Conservation (phyloP, 164 flowering plant species). For the Buxus sempervirens region DNA sequence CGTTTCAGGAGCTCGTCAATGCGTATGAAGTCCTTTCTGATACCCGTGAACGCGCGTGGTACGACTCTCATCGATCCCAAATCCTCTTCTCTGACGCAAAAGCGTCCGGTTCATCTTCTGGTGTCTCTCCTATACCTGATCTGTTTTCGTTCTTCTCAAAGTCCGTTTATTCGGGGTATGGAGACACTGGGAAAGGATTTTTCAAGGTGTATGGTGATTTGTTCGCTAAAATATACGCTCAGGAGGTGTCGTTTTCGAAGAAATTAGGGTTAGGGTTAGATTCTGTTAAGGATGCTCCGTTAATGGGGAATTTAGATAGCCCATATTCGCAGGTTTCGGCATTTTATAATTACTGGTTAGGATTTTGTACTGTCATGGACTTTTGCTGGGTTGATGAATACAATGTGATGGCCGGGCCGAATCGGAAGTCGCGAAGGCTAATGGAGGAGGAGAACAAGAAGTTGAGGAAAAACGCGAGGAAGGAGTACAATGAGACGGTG, state of each 20-base stretch:
- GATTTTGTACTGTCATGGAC: conserved; percentile 77
- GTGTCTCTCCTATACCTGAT: conserved; percentile 19
- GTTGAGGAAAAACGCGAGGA: conserved; percentile 77
- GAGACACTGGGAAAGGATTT: conserved; percentile 61
- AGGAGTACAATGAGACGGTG: conserved; percentile 86
- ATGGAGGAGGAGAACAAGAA: conserved; percentile 97
- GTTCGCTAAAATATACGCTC: conserved; percentile 49
- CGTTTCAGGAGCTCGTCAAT: conserved; percentile 81
- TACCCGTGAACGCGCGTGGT: conserved; percentile 85
- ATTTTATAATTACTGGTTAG: conserved; percentile 80
- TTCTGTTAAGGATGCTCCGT: conserved; percentile 67
- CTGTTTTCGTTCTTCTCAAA: conserved; percentile 63
- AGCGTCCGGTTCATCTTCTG: conserved; percentile 20
- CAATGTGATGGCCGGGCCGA: conserved; percentile 52
- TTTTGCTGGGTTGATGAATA: conserved; percentile 84
- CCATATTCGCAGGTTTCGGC: conserved; percentile 76
- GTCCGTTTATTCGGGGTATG: conserved; percentile 62
- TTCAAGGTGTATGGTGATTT: conserved; percentile 71
- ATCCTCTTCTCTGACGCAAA: conserved; percentile 61
- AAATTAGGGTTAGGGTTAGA: conserved; percentile 48
- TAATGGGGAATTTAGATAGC: conserved; percentile 75
- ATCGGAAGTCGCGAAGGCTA: conserved; percentile 62
- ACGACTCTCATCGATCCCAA: conserved; percentile 93
- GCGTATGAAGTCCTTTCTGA: conserved; percentile 97
- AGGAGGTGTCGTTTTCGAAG: conserved; percentile 56